Conservation (phyloP, 805 yeast species). For the Candida bentonensis region DNA sequence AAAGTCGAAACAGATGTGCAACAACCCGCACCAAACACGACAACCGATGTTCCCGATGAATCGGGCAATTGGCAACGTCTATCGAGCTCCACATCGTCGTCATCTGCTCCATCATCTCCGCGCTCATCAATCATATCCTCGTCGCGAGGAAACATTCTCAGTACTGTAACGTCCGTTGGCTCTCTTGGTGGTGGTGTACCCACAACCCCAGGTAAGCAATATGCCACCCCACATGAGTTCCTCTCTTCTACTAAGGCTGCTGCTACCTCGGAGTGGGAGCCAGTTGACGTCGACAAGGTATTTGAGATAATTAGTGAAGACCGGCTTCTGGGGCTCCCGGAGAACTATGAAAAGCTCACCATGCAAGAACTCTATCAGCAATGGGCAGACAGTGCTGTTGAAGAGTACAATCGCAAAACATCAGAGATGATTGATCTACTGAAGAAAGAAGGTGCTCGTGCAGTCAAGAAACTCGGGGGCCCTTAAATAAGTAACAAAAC, state of each 20-base stretch:
- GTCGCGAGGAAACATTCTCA: not conserved
- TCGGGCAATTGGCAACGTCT: not conserved
- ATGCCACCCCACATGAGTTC: not conserved
- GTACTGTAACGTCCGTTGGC: not conserved
- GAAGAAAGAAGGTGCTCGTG: not conserved
- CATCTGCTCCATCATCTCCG: not conserved
- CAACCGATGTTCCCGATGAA: not conserved
- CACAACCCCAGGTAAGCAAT: not conserved
- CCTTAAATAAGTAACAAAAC: not conserved
- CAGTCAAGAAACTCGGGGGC: not conserved
- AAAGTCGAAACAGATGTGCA: no score
- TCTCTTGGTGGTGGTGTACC: not conserved
- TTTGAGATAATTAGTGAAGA: not conserved
- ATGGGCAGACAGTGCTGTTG: not conserved
- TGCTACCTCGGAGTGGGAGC: not conserved
- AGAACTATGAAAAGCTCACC: not conserved
- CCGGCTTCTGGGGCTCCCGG: not conserved
- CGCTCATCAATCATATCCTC: not conserved
- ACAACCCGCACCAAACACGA: not conserved
- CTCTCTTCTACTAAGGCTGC: not conserved
- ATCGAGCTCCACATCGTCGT: not conserved
- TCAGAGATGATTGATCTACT: not conserved
- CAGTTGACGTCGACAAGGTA: not conserved
- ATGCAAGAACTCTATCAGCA: not conserved
- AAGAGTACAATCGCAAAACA: not conserved